Evolutionary conservation across 768 basidiomycete species (phyloP), one percentile per base, ranked within the genome.

Genomic region (Mycena rebaudengoi): DNA sequence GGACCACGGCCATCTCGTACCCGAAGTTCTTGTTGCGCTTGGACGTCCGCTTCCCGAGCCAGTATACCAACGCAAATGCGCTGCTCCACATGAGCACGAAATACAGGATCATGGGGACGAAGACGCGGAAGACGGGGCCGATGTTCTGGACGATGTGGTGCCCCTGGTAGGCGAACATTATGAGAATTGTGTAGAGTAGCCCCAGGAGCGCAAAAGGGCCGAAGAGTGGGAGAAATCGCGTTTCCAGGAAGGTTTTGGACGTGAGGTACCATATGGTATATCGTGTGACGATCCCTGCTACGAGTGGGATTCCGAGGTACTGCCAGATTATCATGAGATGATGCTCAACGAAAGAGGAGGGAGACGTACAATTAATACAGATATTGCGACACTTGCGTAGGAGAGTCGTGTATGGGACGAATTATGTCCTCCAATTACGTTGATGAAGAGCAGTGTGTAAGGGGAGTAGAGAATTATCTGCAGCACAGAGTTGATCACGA

Each of bases 381-480:
- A 88, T 29, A 90, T 84, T 0, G 89, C 88, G 10, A 88, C 88
- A 20, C 81, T 68, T 4, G 82, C 80, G 59, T 94, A 92, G 2
- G 78, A 72, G 35, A 92, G 80, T 59, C 82, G 83, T 5, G 88
- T 71, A 2, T 63, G 72, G 0, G 68, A 53, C 39, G 78, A 60
- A 12, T 78, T 68, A 4, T 72, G 70, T 4, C 82, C 85, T 6
- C 90, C 86, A 50, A 95, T 85, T 43, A 88, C 76, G 68, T 93
- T 87, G 70, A 95, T 83, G 73, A 95, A 92, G 20, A 94, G 77
- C 0, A 95, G 73, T 1, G 91, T 83, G 65, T 85, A 88, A 0
- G 93, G 94, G 2, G 92, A 88, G 75, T 88, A 92, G 11, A 95
- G 81, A 3, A 88, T 75, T 29, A 94, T 91, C 74, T 95, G 94